These are phyloP conservation scores for Meira nashicola DNA, from an alignment of 1,284 basidiomycete genomes.

Conservation along the genomic window DNA sequence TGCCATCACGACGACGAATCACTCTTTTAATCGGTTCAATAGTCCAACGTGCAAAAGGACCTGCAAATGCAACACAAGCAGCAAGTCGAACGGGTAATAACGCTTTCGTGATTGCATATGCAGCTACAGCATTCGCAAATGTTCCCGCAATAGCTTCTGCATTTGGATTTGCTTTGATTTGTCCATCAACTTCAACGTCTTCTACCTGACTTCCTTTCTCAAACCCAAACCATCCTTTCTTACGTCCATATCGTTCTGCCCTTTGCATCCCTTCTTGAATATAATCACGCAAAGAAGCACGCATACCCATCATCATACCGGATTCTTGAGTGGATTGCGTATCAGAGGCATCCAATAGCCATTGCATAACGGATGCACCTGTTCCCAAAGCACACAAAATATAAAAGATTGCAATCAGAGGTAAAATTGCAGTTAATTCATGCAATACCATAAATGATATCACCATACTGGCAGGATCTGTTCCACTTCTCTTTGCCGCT, in stretches of 20 bases:
- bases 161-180: constrained; percentile 56
- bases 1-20: not conserved
- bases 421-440: constrained; percentile 76
- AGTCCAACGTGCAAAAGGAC: constrained; percentile 66
- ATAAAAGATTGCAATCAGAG: constrained; percentile 72
- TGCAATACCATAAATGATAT: constrained; percentile 78
- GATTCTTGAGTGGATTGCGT: not conserved
- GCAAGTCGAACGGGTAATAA: constrained; percentile 71
- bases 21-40: constrained; percentile 60
- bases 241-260: constrained; percentile 67
- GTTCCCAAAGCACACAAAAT: constrained; percentile 65
- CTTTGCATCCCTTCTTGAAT: constrained; percentile 53
- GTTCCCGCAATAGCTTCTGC: constrained; percentile 57
- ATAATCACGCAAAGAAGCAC: not conserved
- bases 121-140: constrained; percentile 60
- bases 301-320: not conserved
- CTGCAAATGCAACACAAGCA: constrained; percentile 68
- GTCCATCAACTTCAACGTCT: constrained; percentile 22
- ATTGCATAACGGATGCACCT: constrained; percentile 65
- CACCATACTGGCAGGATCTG: constrained; percentile 70
- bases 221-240: constrained; percentile 77
- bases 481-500: constrained; percentile 53
- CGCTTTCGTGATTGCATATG: constrained; percentile 80
- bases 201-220: constrained; percentile 56
- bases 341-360: constrained; percentile 16